Evolutionary conservation across 176 grass and related monocot species (phyloP), one percentile per base, ranked within the genome.

Genomic region (Bolboschoenus planiculmis): DNA sequence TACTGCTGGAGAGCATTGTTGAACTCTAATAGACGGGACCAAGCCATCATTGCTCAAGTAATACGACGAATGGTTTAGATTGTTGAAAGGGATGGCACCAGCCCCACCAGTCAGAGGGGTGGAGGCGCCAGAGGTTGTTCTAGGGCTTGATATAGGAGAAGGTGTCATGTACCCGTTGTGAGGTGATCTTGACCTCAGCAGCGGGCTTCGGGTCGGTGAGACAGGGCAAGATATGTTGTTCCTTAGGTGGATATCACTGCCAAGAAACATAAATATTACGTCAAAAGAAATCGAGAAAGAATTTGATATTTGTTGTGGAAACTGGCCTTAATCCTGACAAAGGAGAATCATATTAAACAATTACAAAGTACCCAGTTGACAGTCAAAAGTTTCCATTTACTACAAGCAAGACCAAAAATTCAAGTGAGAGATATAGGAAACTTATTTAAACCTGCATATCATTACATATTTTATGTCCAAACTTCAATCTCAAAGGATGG

Each of bases 181-280:
- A 33, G 96, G 96, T 79, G 92, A 95, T 81, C 92, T 95, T 68
- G 92, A 99, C 75, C 82, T 92, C 51, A 90, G 79, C 50, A 90
- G 85, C 53, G 96, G 96, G 59, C 96, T 99, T 90, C 89, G 88
- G 83, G 90, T 93, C 40, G 92, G 96, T 86, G 96, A 99, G 60
- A 99, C 92, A 16, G 96, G 96, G 78, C 96, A 99, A 59, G 96
- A 99, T 93, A 95, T 95, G 68, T 99, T 91, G 74, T 93, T 95
- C 56, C 89, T 39, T 39, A 92, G 81, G 83, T 70, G 87, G 35
- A 95, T 74, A 87, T 95, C 91, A 84, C 96, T 99, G 91, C 66
- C 89, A 30, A 88, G n/a, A 50, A 53, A 53, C 72, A 77, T 5
- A 77, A 33, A 53, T 77, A 7, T 51, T 29, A 51, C 20, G 26